phyloP scores from a whole-genome alignment of 1,139 yeast genomes.

The Candida labiduridarum region DNA sequence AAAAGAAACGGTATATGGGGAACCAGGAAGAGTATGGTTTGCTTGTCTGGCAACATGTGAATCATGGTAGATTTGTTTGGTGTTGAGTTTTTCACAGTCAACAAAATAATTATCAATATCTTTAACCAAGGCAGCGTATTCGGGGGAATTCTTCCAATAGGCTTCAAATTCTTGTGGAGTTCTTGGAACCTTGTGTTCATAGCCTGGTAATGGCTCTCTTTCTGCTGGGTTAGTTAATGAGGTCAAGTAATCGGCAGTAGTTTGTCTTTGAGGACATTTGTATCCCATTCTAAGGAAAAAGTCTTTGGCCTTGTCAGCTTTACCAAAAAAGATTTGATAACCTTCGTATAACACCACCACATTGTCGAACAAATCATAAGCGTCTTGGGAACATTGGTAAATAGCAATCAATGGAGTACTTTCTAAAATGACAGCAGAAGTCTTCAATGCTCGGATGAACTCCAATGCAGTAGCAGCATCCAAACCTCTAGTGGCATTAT shows the following conservation, averaged over 20 bases:
- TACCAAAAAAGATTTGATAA: slow-evolving; percentile 75
- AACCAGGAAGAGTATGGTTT: slow-evolving; percentile 21
- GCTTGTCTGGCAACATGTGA: slow-evolving; percentile 28
- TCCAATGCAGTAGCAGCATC: slow-evolving; percentile 68
- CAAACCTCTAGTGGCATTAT: slow-evolving; percentile 56
- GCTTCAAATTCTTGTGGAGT: slow-evolving; percentile 28
- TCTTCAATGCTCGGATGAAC: slow-evolving; percentile 67
- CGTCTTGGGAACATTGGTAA: slow-evolving; percentile 63
- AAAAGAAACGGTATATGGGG: slow-evolving; percentile 36
- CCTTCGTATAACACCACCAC: slow-evolving; percentile 76
- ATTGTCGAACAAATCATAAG: slow-evolving; percentile 56
- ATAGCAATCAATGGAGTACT: slow-evolving; percentile 73
- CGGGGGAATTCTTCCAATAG: slow-evolving; percentile 28
- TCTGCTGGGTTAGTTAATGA: too few relatives aligned
- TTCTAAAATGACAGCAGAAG: slow-evolving; percentile 58
- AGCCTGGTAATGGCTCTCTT: slow-evolving; percentile 44
- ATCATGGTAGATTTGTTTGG: slow-evolving; percentile 8
- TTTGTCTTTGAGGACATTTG: too few relatives aligned
- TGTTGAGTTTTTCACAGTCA: slow-evolving; percentile 10
- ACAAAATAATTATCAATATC: slow-evolving; percentile 23
- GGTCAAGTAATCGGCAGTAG: too few relatives aligned
- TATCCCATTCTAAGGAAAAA: slow-evolving; percentile 42
- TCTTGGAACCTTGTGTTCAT: slow-evolving; percentile 31
- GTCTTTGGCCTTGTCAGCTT: slow-evolving; percentile 45
- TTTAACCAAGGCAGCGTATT: slow-evolving; percentile 17